phyloP scores from a whole-genome alignment of 805 yeast species.

The Diddensiella caesifluorescens region DNA sequence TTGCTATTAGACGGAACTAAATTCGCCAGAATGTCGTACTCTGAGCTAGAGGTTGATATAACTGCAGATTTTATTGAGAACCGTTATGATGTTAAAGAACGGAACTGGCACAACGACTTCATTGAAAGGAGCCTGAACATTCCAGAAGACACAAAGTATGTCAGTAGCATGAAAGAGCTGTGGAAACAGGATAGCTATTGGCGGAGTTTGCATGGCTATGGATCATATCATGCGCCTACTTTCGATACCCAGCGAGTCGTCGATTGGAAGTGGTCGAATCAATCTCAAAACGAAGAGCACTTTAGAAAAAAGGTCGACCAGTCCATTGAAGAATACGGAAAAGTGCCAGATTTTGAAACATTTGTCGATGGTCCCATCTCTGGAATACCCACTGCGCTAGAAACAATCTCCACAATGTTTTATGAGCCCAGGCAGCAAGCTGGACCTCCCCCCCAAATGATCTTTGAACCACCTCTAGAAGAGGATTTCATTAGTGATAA shows the following conservation, averaged over 20 bases:
- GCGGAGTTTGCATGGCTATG: background rate
- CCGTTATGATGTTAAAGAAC: slow-evolving; percentile 34
- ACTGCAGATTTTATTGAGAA: slow-evolving; percentile 57
- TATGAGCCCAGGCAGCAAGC: slow-evolving; percentile 3
- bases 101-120: slow-evolving; percentile 49
- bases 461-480: no score
- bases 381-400: slow-evolving; percentile 22
- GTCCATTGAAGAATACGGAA: background rate
- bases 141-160: slow-evolving; percentile 18
- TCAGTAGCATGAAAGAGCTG: slow-evolving; percentile 37
- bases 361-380: no score
- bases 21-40: slow-evolving; percentile 53
- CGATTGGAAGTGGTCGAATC: slow-evolving; percentile 7
- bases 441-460: background rate
- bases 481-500: no score
- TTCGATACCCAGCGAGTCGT: background rate
- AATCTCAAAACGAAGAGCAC: slow-evolving; percentile 8
- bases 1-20: slow-evolving; percentile 2
- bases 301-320: background rate
- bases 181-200: slow-evolving; percentile 44
- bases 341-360: background rate
- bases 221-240: background rate
- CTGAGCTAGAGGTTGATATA: slow-evolving; percentile 68
- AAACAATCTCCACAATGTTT: slow-evolving; percentile 16
- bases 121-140: slow-evolving; percentile 30